Evolutionary conservation across 2,329 filamentous ascomycete species (phyloP).

Genomic region (Catunica adiposa): DNA sequence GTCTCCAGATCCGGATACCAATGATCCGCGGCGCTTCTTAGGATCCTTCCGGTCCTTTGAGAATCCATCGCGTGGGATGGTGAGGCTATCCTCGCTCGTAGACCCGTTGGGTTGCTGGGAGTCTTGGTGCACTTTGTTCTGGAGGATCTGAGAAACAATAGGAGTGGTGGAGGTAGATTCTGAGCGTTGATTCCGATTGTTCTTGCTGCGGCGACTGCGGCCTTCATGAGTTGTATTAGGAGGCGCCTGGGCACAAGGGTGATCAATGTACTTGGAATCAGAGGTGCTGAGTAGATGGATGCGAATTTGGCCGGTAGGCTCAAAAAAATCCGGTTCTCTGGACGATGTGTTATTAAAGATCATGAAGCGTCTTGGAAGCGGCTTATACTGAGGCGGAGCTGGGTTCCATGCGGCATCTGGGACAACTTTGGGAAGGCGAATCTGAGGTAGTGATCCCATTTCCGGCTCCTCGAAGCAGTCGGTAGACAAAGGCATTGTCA

Average conservation of each 20-base stretch:
- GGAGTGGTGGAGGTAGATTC: not conserved
- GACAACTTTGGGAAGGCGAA: slow-evolving; percentile 47
- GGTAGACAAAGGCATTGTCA: slow-evolving; percentile 48
- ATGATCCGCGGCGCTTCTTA: not conserved
- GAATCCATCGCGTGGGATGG: no score
- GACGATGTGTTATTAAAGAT: slow-evolving; percentile 24
- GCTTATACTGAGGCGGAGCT: slow-evolving; percentile 36
- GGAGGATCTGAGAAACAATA: not conserved
- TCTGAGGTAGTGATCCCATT: slow-evolving; percentile 58
- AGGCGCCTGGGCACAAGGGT: slow-evolving; percentile 22
- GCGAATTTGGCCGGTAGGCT: slow-evolving; percentile 20
- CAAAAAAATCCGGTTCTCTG: slow-evolving; percentile 22
- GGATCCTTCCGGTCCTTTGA: not conserved
- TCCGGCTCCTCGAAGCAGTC: slow-evolving; percentile 70
- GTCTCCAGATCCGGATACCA: not conserved
- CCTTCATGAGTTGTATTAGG: slow-evolving; percentile 17
- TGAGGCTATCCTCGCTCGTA: not conserved
- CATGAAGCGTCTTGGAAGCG: slow-evolving; percentile 34
- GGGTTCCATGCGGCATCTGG: slow-evolving; percentile 49
- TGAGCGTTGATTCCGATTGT: not conserved
- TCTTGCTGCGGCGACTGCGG: not conserved
- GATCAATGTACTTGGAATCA: slow-evolving; percentile 23
- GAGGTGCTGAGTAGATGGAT: slow-evolving; percentile 27
- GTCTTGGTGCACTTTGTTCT: not conserved
- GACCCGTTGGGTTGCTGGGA: not conserved